Evolutionary conservation across 306 rosid genomes (phyloP), one percentile per base, ranked within the genome.

Genomic region (Nissolia schottii): DNA sequence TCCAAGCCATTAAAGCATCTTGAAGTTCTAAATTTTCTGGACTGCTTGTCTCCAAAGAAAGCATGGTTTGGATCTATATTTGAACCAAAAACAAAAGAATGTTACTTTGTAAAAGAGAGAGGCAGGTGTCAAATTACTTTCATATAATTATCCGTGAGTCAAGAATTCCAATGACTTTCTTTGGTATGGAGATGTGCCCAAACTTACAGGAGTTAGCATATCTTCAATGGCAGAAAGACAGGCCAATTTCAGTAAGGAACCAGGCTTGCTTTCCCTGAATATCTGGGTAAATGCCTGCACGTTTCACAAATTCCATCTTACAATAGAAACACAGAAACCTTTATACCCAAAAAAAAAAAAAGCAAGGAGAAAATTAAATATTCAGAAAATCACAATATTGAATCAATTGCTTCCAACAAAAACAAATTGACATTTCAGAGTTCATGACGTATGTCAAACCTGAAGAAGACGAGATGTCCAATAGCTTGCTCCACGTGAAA

Each of bases 391-490:
- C 20, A 51, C 53, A 55, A 54, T 53, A 67, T 37, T 18, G 46
- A 43, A 37, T 25, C 65, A 51, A 22, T 50, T 28, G 60, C 59
- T 51, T 55, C 32, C 35, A 49, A 49, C 12, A 64, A 46, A 66
- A 37, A 25, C 7, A 28, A 69, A 55, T 51, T 34, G 31, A 29
- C 37, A 58, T 67, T n/a, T 64, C 28, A 59, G 62, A 80, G 49
- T 34, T 31, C 7, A 32, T 53, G 49, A 67, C 14, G 67, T 7
- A 53, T 18, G 49, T 58, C 86, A 77, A 51, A 94, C 98, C 98
- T 88, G 85, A 81, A 94, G 97, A 71, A 94, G 95, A 25, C 85
- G 89, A 67, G 76, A 81, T 56, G 77, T 83, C 95, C 96, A 87
- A 67, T 56, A 64, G 70, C 77, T 51, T 55, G 69, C 64, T 74